Conservation (phyloP, 768 basidiomycete genomes). For the Pulveroboletus sp. region DNA sequence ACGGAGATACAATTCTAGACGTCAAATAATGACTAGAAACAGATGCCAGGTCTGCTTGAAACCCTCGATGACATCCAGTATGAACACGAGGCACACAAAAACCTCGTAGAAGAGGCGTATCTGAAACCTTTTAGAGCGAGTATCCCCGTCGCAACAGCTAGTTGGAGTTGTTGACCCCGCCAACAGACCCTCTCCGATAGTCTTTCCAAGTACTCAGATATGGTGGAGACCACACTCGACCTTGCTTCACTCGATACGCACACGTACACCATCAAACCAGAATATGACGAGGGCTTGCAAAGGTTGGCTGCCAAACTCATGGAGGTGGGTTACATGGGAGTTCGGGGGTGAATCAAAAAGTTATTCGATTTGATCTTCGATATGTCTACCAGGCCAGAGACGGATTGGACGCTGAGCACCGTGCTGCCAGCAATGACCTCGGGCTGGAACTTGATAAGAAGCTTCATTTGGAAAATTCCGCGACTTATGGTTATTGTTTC, state of each 20-base stretch:
- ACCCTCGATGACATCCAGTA: constrained; percentile 51
- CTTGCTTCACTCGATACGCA: constrained; percentile 81
- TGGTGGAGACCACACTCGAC: constrained; percentile 97
- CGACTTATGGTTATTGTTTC: constrained; percentile 89
- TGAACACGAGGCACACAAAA: constrained; percentile 43
- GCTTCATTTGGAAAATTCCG: constrained; percentile 90
- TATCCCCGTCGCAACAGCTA: not conserved
- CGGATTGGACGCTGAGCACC: constrained; percentile 80
- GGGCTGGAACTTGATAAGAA: constrained; percentile 90
- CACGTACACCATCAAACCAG: constrained; percentile 88
- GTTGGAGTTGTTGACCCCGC: not conserved
- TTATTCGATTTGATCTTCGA: not conserved
- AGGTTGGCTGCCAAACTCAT: constrained; percentile 65
- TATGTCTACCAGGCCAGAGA: constrained; percentile 53
- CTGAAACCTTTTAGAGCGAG: constrained; percentile 57
- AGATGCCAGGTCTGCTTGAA: constrained; percentile 78
- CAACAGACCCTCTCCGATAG: constrained; percentile 58
- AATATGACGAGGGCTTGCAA: constrained; percentile 78
- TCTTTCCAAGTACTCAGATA: constrained; percentile 80
- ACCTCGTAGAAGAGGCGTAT: constrained; percentile 69
- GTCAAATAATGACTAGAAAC: not conserved
- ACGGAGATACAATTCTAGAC: not conserved
- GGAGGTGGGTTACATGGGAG: constrained; percentile 36
- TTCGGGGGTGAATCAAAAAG: not conserved
- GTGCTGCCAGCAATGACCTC: constrained; percentile 62